Percentiles rank a stretch among this genome's conserved stretches.
These are phyloP conservation scores for Linanthus parryae DNA, from an alignment of 148 eudicot genomes.

Conservation along the genomic window DNA sequence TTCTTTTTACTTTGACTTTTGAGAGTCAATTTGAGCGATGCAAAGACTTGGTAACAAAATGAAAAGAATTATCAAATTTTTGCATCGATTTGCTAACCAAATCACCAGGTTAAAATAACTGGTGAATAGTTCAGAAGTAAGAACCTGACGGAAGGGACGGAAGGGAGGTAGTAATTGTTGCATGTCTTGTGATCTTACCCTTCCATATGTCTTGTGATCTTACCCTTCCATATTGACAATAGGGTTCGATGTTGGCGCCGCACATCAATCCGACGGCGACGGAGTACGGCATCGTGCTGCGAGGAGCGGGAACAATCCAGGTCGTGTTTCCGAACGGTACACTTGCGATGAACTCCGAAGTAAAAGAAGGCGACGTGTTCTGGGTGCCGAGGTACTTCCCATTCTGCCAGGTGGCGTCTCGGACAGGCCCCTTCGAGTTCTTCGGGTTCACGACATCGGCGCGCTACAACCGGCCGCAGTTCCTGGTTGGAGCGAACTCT, in stretches of 20 bases:
- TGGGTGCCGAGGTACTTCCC: slow-evolving; percentile 85
- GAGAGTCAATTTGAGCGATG: too few species aligned
- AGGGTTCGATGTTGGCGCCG: slow-evolving; percentile 98
- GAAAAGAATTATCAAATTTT: too few species aligned
- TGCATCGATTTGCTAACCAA: too few species aligned
- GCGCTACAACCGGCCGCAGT: slow-evolving; percentile 60
- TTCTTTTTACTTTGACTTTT: too few species aligned
- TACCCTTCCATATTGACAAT: background rate
- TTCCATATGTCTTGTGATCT: background rate
- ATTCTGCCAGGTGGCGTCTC: slow-evolving; percentile 84
- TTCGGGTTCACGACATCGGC: slow-evolving; percentile 84
- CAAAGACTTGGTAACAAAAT: too few species aligned
- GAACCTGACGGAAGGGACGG: too few species aligned
- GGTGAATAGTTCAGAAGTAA: too few species aligned
- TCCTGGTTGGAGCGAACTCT: slow-evolving; percentile 61
- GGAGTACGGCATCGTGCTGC: slow-evolving; percentile 66
- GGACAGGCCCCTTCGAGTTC: slow-evolving; percentile 75
- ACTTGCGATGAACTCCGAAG: slow-evolving; percentile 57
- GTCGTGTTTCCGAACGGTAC: slow-evolving; percentile 80
- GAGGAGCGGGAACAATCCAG: slow-evolving; percentile 59
- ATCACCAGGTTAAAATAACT: too few species aligned
- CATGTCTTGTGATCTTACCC: too few species aligned
- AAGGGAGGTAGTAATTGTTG: too few species aligned
- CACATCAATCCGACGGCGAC: slow-evolving; percentile 77
- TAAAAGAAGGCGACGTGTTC: slow-evolving; percentile 69